Conservation (phyloP, 2,329 filamentous ascomycete genomes). For the Nigrospora sphaerica region DNA sequence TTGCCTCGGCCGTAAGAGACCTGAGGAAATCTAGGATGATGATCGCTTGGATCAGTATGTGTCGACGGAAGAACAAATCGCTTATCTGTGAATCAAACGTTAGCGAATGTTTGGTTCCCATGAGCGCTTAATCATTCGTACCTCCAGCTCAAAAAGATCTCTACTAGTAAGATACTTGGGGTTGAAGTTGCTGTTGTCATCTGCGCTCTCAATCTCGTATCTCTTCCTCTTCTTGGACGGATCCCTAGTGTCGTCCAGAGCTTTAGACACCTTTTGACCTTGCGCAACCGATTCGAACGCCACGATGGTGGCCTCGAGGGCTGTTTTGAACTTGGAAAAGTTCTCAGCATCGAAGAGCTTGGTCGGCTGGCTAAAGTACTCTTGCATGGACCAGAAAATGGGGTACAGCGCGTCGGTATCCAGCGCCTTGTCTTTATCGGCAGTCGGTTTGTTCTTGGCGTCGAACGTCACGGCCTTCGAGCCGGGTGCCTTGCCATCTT, state of each 20-base stretch:
- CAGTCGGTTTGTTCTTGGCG: conserved; percentile 29
- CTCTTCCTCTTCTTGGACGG: conserved; percentile 63
- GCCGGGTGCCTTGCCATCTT: conserved; percentile 22
- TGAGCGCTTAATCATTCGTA: conserved; percentile 28
- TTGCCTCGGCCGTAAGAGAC: conserved; percentile 77
- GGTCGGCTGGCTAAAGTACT: conserved; percentile 85
- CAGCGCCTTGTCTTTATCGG: conserved; percentile 48
- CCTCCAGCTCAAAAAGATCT: conserved; percentile 92
- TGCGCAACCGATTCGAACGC: conserved; percentile 46
- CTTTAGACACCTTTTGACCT: conserved; percentile 41
- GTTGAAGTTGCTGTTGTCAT: conserved; percentile 67
- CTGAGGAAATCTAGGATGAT: conserved; percentile 93
- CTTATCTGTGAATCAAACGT: conserved; percentile 94
- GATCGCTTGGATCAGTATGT: conserved; percentile 89
- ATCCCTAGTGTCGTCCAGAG: conserved; percentile 55
- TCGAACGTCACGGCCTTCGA: conserved; percentile 39
- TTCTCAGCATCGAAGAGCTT: conserved; percentile 66
- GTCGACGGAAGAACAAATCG: conserved; percentile 87
- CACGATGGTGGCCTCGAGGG: conserved; percentile 59
- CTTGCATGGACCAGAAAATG: conserved; percentile 88
- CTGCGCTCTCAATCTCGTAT: conserved; percentile 48
- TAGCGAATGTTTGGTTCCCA: background rate
- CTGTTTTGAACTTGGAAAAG: conserved; percentile 75
- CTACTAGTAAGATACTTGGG: conserved; percentile 97
- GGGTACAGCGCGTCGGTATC: conserved; percentile 75